These are phyloP conservation scores for Cyclostephanos invisitatus DNA, from an alignment of 108 stramenopile genomes.

Conservation along the genomic window DNA sequence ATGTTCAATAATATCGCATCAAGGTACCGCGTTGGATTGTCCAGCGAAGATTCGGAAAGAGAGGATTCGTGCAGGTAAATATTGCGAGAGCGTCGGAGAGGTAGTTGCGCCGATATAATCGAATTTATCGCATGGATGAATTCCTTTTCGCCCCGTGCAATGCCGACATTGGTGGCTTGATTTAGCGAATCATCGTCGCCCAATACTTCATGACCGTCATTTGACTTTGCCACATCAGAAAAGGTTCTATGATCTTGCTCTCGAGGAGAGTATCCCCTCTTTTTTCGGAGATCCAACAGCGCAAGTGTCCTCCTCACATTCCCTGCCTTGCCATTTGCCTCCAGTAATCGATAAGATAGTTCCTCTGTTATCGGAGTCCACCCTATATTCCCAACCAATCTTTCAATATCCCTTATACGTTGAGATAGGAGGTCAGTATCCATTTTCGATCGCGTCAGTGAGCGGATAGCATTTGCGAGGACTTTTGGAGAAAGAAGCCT, in stretches of 20 bases:
- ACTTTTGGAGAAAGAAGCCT: slow-evolving; percentile 57
- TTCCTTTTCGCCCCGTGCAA: slow-evolving; percentile 44
- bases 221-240: background rate
- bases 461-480: slow-evolving; percentile 55
- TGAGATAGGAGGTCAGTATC: slow-evolving; percentile 57
- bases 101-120: slow-evolving; percentile 64
- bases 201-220: background rate
- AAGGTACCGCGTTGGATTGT: slow-evolving; percentile 86
- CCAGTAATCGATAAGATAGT: slow-evolving; percentile 71
- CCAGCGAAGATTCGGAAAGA: slow-evolving; percentile 64
- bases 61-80: slow-evolving; percentile 63
- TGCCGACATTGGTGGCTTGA: slow-evolving; percentile 13
- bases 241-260: slow-evolving; percentile 18
- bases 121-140: slow-evolving; percentile 67
- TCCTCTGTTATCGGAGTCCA: slow-evolving; percentile 69
- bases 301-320: slow-evolving; percentile 74
- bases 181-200: background rate
- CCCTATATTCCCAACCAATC: slow-evolving; percentile 62
- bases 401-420: slow-evolving; percentile 68
- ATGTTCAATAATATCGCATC: slow-evolving; percentile 87
- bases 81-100: slow-evolving; percentile 65
- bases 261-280: slow-evolving; percentile 56
- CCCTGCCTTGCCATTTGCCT: slow-evolving; percentile 86
- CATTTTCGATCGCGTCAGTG: slow-evolving; percentile 58
- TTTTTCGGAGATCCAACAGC: slow-evolving; percentile 62